A percentile compares a stretch with the other conserved stretches of the same genome.
These are phyloP conservation scores for Fusarium secorum DNA, from an alignment of 2,329 filamentous ascomycete genomes.

Conservation along the genomic window DNA sequence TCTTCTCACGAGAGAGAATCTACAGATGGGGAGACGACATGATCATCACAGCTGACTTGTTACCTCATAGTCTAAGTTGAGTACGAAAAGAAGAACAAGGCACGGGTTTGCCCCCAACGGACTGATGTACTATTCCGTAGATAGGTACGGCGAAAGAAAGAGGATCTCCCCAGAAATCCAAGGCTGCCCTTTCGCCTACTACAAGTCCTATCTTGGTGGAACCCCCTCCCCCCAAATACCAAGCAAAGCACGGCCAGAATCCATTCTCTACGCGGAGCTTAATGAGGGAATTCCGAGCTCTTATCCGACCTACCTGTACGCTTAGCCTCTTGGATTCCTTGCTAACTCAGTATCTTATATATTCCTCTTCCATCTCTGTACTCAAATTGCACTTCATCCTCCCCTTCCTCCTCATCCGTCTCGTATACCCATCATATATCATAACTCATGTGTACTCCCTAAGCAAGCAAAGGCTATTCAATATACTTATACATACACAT, in stretches of 20 bases:
- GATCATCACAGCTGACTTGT: neutral
- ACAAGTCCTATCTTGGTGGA: constrained; percentile 13
- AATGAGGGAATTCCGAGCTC: constrained; percentile 36
- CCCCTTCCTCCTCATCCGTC: neutral
- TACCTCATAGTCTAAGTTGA: neutral
- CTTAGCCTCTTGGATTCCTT: constrained; percentile 17
- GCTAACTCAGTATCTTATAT: constrained; percentile 27
- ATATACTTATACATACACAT: neutral
- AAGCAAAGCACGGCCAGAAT: constrained; percentile 7
- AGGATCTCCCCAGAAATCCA: constrained; percentile 28
- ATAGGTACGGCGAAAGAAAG: neutral
- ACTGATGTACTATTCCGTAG: neutral
- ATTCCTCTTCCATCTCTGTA: constrained; percentile 22
- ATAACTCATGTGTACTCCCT: neutral
- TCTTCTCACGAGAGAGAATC: neutral
- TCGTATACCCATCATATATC: neutral
- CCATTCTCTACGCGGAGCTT: constrained; percentile 21
- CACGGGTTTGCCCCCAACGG: constrained; percentile 22
- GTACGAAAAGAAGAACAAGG: constrained; percentile 3
- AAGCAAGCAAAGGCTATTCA: constrained; percentile 2
- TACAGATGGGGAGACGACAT: neutral
- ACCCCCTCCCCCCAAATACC: constrained; percentile 15
- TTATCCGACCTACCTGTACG: neutral
- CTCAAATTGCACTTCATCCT: neutral
- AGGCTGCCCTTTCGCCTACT: constrained; percentile 21